Conservation (phyloP, 352 stramenopile species). For the Elongisporangium undulatum region DNA sequence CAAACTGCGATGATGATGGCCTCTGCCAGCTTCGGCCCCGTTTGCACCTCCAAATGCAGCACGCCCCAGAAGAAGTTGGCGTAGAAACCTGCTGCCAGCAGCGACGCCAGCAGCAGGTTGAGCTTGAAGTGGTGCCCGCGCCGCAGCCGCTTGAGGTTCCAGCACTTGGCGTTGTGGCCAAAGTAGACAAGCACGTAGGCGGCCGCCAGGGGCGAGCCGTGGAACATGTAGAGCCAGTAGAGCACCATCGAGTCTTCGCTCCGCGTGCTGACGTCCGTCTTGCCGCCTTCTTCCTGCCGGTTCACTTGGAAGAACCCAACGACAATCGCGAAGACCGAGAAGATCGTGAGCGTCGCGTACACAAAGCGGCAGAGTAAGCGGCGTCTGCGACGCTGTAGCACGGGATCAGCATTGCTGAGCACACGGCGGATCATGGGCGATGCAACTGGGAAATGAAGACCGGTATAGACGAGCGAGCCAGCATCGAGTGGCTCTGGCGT, state of each 20-base stretch:
- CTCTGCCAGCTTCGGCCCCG: constrained; percentile 51
- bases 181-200: constrained; percentile 78
- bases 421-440: too few relatives aligned
- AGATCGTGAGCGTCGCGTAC: constrained; percentile 69
- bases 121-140: constrained; percentile 79
- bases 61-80: constrained; percentile 37
- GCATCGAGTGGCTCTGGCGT: too few relatives aligned
- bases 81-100: constrained; percentile 50
- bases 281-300: too few relatives aligned
- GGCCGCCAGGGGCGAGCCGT: constrained; percentile 49
- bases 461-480: too few relatives aligned
- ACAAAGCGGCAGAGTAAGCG: constrained; percentile 67
- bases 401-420: too few relatives aligned
- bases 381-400: too few relatives aligned
- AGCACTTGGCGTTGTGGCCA: constrained; percentile 71
- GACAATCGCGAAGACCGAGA: constrained; percentile 68
- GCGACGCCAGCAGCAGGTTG: constrained; percentile 65
- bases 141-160: constrained; percentile 67
- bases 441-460: too few relatives aligned
- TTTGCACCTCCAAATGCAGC: constrained; percentile 57
- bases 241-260: constrained; percentile 69
- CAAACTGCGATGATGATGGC: constrained; percentile 57
- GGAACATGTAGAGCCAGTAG: constrained; percentile 69
- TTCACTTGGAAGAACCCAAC: constrained; percentile 68
- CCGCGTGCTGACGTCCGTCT: constrained; percentile 50